Conservation (phyloP, 2,329 filamentous ascomycete genomes). For the Neocatenulostroma microsporum region DNA sequence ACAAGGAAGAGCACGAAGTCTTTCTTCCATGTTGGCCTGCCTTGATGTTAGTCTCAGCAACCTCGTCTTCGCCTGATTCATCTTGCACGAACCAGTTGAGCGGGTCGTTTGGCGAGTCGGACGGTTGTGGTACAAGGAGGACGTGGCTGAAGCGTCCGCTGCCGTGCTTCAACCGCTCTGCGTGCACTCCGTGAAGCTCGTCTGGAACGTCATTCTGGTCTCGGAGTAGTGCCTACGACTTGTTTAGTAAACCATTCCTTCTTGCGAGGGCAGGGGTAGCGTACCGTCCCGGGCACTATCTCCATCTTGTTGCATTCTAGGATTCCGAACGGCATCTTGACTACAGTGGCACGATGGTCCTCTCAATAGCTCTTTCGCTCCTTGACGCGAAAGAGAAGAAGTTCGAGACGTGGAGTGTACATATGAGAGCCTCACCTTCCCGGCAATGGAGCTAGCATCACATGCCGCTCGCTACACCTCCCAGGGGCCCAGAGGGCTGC, state of each 20-base stretch:
- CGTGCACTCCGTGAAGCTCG: conserved; percentile 39
- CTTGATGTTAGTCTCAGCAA: background rate
- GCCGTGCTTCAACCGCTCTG: conserved; percentile 30
- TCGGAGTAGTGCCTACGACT: conserved; percentile 35
- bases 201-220: conserved; percentile 42
- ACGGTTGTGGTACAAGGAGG: conserved; percentile 38
- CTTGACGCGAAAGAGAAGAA: no score
- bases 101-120: conserved; percentile 44
- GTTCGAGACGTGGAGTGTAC: no score
- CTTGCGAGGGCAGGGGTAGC: conserved; percentile 14
- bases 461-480: no score
- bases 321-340: conserved; percentile 41
- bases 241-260: background rate
- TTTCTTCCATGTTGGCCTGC: conserved; percentile 40
- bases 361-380: no score
- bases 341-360: no score
- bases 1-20: conserved; percentile 41
- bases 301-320: conserved; percentile 40
- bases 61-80: background rate
- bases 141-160: conserved; percentile 24
- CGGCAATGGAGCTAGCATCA: no score
- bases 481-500: no score
- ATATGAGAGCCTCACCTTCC: no score
- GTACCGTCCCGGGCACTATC: conserved; percentile 44
- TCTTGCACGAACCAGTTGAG: conserved; percentile 29